A percentile compares a stretch with the other conserved stretches of the same genome.
Evolutionary conservation across 345 rosid species (phyloP).

Genomic region (Litchi chinensis): DNA sequence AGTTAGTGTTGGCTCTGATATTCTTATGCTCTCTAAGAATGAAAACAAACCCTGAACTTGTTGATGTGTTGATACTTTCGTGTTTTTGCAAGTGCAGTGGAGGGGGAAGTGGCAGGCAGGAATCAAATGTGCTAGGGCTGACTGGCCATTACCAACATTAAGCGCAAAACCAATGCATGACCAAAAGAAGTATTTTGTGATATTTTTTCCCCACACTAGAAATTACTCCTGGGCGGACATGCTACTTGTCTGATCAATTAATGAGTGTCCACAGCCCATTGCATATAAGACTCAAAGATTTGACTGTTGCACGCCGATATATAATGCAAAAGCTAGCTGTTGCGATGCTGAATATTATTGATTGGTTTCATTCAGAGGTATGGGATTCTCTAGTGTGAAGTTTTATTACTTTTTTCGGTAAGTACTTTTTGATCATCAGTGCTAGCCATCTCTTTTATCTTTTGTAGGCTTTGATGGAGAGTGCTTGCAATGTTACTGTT

Average conservation of each 20-base stretch:
- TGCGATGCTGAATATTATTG: slow-evolving; percentile 86
- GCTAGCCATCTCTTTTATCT: slow-evolving; percentile 12
- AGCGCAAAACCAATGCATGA: slow-evolving; percentile 96
- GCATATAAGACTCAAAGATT: slow-evolving; percentile 81
- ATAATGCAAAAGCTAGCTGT: slow-evolving; percentile 85
- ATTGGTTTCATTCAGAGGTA: slow-evolving; percentile 84
- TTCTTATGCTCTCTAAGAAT: neutral
- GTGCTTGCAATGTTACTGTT: slow-evolving; percentile 65
- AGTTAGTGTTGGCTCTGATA: neutral
- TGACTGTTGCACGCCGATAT: slow-evolving; percentile 73
- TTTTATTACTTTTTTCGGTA: neutral
- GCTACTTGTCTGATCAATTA: slow-evolving; percentile 72
- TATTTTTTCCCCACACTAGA: slow-evolving; percentile 91
- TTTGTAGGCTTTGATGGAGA: slow-evolving; percentile 74
- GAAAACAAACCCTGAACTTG: slow-evolving; percentile 17
- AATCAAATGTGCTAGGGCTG: slow-evolving; percentile 87
- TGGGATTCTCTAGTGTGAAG: neutral
- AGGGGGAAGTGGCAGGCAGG: slow-evolving; percentile 99
- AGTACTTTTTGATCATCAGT: slow-evolving; percentile 22
- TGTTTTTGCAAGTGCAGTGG: slow-evolving; percentile 65
- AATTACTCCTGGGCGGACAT: slow-evolving; percentile 99
- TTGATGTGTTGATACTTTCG: slow-evolving; percentile 13
- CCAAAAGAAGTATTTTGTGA: slow-evolving; percentile 83
- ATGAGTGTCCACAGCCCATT: slow-evolving; percentile 86
- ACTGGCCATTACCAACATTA: slow-evolving; percentile 92